phyloP scores from a whole-genome alignment of 345 rosid species.

The Alliaria petiolata region DNA sequence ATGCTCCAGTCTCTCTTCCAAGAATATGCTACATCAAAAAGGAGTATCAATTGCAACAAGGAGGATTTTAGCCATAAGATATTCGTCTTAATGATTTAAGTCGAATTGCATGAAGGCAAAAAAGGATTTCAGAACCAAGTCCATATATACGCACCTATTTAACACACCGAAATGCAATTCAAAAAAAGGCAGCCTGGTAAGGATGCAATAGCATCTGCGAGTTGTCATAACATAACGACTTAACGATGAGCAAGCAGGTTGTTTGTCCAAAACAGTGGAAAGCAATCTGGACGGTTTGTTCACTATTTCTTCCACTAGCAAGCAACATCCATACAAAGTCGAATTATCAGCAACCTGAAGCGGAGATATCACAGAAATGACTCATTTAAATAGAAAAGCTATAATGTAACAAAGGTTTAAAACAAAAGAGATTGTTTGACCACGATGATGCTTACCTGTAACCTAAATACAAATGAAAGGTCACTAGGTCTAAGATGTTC shows the following conservation, averaged over 20 bases:
- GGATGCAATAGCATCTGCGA: slow-evolving; percentile 94
- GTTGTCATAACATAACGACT: slow-evolving; percentile 78
- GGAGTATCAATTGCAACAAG: not conserved
- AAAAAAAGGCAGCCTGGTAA: slow-evolving; percentile 91
- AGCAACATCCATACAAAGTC: slow-evolving; percentile 87
- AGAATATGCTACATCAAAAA: slow-evolving; percentile 60
- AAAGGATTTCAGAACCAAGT: not conserved
- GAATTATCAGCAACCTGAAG: slow-evolving; percentile 87
- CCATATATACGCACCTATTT: slow-evolving; percentile 53
- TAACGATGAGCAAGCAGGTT: slow-evolving; percentile 51
- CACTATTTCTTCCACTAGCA: slow-evolving; percentile 84
- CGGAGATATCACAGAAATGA: slow-evolving; percentile 11
- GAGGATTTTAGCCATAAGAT: not conserved
- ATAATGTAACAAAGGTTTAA: not conserved
- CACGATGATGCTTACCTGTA: slow-evolving; percentile 58
- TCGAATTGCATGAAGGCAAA: not conserved
- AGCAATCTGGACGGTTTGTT: slow-evolving; percentile 93
- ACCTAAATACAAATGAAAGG: slow-evolving; percentile 82
- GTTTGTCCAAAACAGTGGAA: slow-evolving; percentile 68
- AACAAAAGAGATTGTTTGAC: not conserved
- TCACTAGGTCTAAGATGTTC: slow-evolving; percentile 92
- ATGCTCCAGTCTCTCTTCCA: slow-evolving; percentile 86
- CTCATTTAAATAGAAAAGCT: slow-evolving; percentile 9
- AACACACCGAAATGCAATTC: slow-evolving; percentile 88
- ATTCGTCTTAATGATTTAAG: not conserved